These are phyloP conservation scores for Botrytis hyacinthi DNA, from an alignment of 2,329 filamentous ascomycete species.

Conservation along the genomic window DNA sequence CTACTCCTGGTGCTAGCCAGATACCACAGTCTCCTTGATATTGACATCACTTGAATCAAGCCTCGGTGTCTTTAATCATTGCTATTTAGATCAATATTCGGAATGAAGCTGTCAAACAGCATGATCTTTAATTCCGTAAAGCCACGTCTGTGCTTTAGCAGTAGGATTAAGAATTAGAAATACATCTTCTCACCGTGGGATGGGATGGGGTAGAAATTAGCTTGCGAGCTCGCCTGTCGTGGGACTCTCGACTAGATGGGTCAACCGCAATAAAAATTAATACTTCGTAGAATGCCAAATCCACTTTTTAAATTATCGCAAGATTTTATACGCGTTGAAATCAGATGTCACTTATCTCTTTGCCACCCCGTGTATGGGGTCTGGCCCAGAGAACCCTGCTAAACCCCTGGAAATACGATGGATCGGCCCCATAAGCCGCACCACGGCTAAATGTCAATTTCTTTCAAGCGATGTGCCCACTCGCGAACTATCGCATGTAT, in stretches of 20 bases:
- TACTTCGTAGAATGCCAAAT: neutral
- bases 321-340: neutral
- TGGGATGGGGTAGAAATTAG: neutral
- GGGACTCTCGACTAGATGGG: neutral
- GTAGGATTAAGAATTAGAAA: neutral
- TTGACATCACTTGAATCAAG: neutral
- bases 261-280: neutral
- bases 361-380: neutral
- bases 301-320: constrained; percentile 1
- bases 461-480: constrained; percentile 1
- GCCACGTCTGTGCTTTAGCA: neutral
- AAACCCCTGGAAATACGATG: neutral
- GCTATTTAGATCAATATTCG: neutral
- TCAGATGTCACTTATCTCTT: constrained; percentile 6
- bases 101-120: neutral
- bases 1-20: neutral
- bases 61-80: neutral
- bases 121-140: neutral
- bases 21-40: neutral
- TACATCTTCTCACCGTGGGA: neutral
- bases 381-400: constrained; percentile 1
- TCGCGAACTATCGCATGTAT: neutral
- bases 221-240: neutral
- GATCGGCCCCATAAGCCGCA: constrained; percentile 9
- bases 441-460: constrained; percentile 1